Base-by-base conservation (phyloP, 108 stramenopile species). In the Craspedostauros australis region DNA sequence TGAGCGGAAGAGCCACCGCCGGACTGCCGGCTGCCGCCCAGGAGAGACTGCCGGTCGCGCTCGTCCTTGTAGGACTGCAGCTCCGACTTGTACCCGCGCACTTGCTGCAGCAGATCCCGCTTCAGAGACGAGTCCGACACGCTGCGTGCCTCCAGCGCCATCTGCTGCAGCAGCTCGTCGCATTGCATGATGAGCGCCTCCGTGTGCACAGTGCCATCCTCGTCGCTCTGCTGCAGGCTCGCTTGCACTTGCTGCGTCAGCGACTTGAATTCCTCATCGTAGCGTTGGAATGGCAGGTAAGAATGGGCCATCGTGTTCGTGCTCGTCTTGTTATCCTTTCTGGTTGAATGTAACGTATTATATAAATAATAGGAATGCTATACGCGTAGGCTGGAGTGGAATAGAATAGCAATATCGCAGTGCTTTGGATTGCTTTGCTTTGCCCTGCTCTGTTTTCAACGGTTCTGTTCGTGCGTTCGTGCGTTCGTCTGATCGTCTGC, bases 221-320 rank as follows among this genome's bases (percentile, higher is more conserved):
- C 25, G 30, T 57, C 23, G 42, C 52, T 54, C 9, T 58, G 52
- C 6, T 45, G 5, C 20, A 79, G 53, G 4, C 61, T 59, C 2
- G 49, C 46, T 42, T 74, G 38, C 1, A 97, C 82, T 62, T 97
- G 93, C 41, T 83, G 62, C 11, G 81, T 93, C 49, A 95, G 60
- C 25, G 85, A 79, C 54, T 66, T 59, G 79, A 95, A 97, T 82
- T 97, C 96, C 39, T 93, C 91, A 40, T 95, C 91, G 75, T 97
- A 95, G 41, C 91, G 84, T 41, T 94, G 92, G 54, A 97, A 97
- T 40, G 82, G 39, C 15, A 50, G 22, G 22, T 46, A 59, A 25
- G 64, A 28, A 14, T 66, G 49, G 5, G 64, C 26, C 64, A 66
- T 66, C 12, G n/a, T 57, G n/a, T n/a, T n/a, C 15, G 9, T 15